Evolutionary conservation across 2,329 filamentous ascomycete species (phyloP).

Genomic region (Scedosporium dehoogii): DNA sequence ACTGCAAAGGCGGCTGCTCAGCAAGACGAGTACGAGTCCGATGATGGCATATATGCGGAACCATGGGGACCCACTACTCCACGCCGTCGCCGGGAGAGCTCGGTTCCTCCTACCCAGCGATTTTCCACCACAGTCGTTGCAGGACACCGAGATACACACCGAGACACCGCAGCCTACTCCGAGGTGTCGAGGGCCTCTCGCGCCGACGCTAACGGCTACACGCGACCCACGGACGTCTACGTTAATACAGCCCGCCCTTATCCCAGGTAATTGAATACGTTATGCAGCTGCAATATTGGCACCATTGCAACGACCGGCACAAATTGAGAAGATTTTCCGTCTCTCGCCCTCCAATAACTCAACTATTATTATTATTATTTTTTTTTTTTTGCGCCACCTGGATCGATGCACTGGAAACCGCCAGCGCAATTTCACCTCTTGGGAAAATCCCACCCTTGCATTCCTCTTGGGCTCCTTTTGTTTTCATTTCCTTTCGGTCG

Average conservation of each 20-base stretch:
- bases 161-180: neutral
- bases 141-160: neutral
- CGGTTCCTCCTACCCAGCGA: neutral
- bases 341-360: neutral
- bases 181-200: constrained; percentile 5
- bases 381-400: neutral
- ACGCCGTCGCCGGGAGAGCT: constrained; percentile 1
- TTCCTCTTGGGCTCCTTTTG: neutral
- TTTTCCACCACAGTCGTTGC: neutral
- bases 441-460: neutral
- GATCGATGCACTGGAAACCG: neutral
- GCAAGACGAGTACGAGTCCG: neutral
- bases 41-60: neutral
- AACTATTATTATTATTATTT: no score
- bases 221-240: constrained; percentile 1
- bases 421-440: neutral
- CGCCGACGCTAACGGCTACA: constrained; percentile 4
- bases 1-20: constrained; percentile 1
- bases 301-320: neutral
- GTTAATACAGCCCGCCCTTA: constrained; percentile 2
- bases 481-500: neutral
- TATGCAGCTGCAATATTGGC: neutral
- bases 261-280: neutral
- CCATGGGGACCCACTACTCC: constrained; percentile 4
- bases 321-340: neutral